phyloP scores from a whole-genome alignment of 768 basidiomycete species.

The Boletellus ananas region DNA sequence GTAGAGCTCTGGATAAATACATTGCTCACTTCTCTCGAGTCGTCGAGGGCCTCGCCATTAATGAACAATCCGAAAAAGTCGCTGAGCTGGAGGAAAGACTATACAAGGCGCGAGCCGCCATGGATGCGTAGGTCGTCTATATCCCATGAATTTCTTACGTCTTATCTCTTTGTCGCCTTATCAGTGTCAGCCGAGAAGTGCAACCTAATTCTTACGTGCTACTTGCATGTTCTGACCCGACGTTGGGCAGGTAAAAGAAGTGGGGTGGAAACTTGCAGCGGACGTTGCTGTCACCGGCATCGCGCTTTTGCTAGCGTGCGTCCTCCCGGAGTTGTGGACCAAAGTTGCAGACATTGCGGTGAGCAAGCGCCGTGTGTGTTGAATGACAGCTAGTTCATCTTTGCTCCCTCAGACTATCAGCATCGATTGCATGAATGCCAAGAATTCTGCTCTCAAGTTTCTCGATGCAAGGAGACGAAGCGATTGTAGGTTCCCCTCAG shows the following conservation, averaged over 20 bases:
- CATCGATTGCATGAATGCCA: slow-evolving; percentile 4
- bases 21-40: slow-evolving; percentile 11
- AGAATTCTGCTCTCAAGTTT: slow-evolving; percentile 3
- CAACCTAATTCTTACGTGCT: background rate
- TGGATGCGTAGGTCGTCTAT: slow-evolving; percentile 14
- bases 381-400: background rate
- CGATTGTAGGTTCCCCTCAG: slow-evolving; percentile 4
- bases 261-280: slow-evolving; percentile 15
- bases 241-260: slow-evolving; percentile 12
- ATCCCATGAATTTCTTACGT: background rate
- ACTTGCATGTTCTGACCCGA: background rate
- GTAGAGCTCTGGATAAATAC: slow-evolving; percentile 13
- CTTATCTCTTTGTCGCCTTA: background rate
- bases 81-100: background rate
- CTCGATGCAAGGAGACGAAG: slow-evolving; percentile 3
- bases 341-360: slow-evolving; percentile 6
- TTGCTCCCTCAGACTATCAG: slow-evolving; percentile 2
- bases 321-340: slow-evolving; percentile 9
- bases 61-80: slow-evolving; percentile 8
- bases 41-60: slow-evolving; percentile 7
- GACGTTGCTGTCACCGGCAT: slow-evolving; percentile 15
- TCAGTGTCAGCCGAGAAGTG: slow-evolving; percentile 18
- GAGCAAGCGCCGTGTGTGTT: background rate
- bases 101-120: slow-evolving; percentile 1
- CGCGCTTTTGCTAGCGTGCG: slow-evolving; percentile 12